A percentile compares a stretch with the other conserved stretches of the same genome.
These are phyloP conservation scores for Boechera stricta DNA, from an alignment of 345 rosid genomes.

Conservation along the genomic window DNA sequence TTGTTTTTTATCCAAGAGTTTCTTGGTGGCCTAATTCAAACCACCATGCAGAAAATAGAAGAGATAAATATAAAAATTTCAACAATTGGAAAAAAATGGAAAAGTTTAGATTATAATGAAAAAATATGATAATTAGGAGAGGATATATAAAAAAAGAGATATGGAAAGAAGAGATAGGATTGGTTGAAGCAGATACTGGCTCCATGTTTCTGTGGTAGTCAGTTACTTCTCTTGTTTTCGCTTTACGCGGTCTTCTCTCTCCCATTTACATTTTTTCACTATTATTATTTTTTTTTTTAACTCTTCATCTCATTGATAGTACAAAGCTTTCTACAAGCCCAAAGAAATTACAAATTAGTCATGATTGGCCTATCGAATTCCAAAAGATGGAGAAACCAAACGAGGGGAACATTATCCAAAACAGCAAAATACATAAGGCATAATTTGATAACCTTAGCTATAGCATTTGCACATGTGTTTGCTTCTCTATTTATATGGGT, in stretches of 20 bases:
- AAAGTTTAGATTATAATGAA: not conserved
- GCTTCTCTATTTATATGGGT: too few relatives aligned
- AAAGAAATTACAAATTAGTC: too few relatives aligned
- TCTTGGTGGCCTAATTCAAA: conserved; percentile 32
- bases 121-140: not conserved
- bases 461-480: too few relatives aligned
- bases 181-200: conserved; percentile 66
- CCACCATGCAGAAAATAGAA: conserved; percentile 31
- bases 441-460: too few relatives aligned
- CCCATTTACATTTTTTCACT: conserved; percentile 13
- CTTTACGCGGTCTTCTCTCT: conserved; percentile 23
- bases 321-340: too few relatives aligned
- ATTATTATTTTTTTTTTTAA: too few relatives aligned
- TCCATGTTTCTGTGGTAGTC: conserved; percentile 55
- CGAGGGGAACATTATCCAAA: too few relatives aligned
- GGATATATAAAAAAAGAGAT: conserved; percentile 48
- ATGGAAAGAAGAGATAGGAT: conserved; percentile 57
- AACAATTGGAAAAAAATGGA: not conserved
- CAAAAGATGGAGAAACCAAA: too few relatives aligned
- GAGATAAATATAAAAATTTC: not conserved
- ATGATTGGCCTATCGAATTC: too few relatives aligned
- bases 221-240: conserved; percentile 39
- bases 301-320: too few relatives aligned
- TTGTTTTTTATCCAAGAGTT: conserved; percentile 24
- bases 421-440: too few relatives aligned